These are phyloP conservation scores for Plasmodium falciparum DNA, from an alignment of 169 alveolate genomes.

Conservation along the genomic window DNA sequence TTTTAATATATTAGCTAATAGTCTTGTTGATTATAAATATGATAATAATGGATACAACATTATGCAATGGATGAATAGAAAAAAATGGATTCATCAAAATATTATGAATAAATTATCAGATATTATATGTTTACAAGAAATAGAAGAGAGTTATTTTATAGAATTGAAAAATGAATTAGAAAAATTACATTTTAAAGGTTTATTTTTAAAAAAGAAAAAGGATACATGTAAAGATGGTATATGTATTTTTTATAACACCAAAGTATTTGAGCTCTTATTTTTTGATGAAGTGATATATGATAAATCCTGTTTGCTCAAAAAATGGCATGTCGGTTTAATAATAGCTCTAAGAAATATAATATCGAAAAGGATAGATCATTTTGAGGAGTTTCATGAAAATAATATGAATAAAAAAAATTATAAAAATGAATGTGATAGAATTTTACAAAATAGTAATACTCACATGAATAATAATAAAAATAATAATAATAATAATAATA, in stretches of 20 bases:
- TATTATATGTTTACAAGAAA: slow-evolving; percentile 84
- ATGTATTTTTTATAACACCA: slow-evolving; percentile 78
- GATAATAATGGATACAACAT: slow-evolving; percentile 78
- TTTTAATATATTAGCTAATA: slow-evolving; percentile 84
- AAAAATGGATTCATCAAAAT: slow-evolving; percentile 77
- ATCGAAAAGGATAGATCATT: slow-evolving; percentile 45
- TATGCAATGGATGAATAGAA: slow-evolving; percentile 84
- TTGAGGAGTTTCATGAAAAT: not conserved
- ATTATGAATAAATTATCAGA: slow-evolving; percentile 77
- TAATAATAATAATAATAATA: slow-evolving; percentile 6
- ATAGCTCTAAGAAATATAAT: slow-evolving; percentile 79
- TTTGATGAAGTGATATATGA: slow-evolving; percentile 80
- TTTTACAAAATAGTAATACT: slow-evolving; percentile 27
- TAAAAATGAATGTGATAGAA: not conserved
- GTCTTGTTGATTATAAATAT: slow-evolving; percentile 86
- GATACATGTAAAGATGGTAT: slow-evolving; percentile 84
- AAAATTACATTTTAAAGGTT: slow-evolving; percentile 77
- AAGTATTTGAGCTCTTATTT: slow-evolving; percentile 80
- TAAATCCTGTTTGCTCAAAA: slow-evolving; percentile 54
- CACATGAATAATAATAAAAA: not conserved
- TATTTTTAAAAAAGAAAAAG: slow-evolving; percentile 82
- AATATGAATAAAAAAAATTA: not conserved
- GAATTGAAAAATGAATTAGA: slow-evolving; percentile 77
- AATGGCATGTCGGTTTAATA: slow-evolving; percentile 84
- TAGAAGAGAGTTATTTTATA: slow-evolving; percentile 79